Evolutionary conservation across 768 basidiomycete genomes (phyloP), one percentile per base, ranked within the genome.

Genomic region (Hydnum rufescens): DNA sequence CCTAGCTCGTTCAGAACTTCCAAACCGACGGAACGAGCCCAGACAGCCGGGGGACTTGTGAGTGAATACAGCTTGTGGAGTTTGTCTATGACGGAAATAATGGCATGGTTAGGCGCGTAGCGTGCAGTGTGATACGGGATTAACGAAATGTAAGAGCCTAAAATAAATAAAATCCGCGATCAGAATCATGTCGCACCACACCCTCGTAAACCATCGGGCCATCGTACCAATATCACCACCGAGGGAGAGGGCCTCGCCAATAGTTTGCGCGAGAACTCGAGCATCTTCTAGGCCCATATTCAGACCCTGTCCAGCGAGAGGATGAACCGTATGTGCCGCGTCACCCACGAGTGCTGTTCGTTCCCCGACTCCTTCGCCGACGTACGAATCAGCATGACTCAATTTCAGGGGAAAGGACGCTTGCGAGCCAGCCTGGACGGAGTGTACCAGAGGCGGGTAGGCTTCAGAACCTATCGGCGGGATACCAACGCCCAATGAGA

Each of bases 271-370:
- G 13, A 99, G 73, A 53, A 73, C 73, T 60, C 80, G 73, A 2
- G 81, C 86, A 62, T 99, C 93, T 1, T 71, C 80, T 28, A 99
- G 68, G n/a, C 93, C 95, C 61, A 93, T 68, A 64, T 99, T 97
- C 39, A 97, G 70, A 0, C 93, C 95, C 63, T 97, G 93, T 2
- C 95, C 95, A 0, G 92, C 93, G 26, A 97, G 75, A 1, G 95
- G 93, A 61, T 97, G 93, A 1, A 89, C 70, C 0, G 86, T 87
- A 61, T 97, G 95, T 18, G 92, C 95, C 1, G 93, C 92, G 65
- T 99, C 95, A 2, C 95, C 95, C 1, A 97, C 75, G 4, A 97
- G 77, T 2, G 81, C 90, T 0, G 86, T 92, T 3, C 93, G 74
- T 2, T 68, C 63, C 3, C 76, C 73, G 30, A 57, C 53, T 0